Base-by-base conservation (phyloP, 352 stramenopile genomes). In the Phytophthora pistaciae region DNA sequence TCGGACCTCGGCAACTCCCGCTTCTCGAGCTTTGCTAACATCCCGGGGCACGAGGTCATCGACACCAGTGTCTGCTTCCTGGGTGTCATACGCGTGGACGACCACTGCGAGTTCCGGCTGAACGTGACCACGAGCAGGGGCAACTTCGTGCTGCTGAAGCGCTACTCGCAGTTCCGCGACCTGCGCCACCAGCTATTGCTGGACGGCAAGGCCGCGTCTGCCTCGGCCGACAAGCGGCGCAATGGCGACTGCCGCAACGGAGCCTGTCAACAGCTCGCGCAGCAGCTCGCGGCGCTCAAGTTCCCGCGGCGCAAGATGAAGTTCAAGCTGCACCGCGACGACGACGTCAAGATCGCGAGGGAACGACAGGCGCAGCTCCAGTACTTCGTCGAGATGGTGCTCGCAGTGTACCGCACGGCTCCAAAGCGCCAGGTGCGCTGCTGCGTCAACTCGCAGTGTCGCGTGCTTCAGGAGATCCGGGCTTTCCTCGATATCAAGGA, bases 131-230 rank as follows among this genome's bases (percentile, higher is more conserved):
- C 84, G 20, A 77, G 76, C 27, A 59, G 59, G 16, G 81, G 87
- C 53, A 71, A 82, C 27, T 92, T 85, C 49, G 72, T 88, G 27
- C 31, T 94, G 18, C 67, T 84, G 56, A 91, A 89, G 75, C 82
- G 88, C 56, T 95, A 75, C 75, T 93, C 84, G 42, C 81, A 95
- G 56, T 91, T 93, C 70, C 83, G 85, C 54, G 76, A 78, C 16
- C 81, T 95, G 16, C 83, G 85, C 16, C 65, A 72, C 36, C 59
- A 84, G 60, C 62, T 95, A 42, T 63, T 93, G 54, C 56, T 77
- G 6, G 50, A 64, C 20, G 29, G 48, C 13, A 70, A 69, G 13
- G 16, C 27, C 5, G 27, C 31, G 0, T 55, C 23, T 25, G 21
- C 14, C 44, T n/a, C 60, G 4, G 38, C 54, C 21, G 46, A 84